Conservation (phyloP, 768 basidiomycete species). For the Naganishia kalamii region DNA sequence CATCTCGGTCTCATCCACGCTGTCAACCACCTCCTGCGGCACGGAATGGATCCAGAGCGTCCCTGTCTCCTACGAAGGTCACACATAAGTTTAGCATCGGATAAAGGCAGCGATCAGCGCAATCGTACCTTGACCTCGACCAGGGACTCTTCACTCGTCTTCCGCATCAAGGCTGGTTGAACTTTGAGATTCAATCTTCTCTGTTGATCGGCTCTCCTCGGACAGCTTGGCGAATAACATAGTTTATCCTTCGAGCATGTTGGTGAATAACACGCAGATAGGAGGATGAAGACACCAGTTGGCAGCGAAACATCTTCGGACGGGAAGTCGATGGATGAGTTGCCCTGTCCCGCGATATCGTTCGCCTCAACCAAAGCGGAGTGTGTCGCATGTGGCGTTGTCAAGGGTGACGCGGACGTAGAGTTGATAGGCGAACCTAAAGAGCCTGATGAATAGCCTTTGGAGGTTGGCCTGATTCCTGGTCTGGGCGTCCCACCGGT, state of each 20-base stretch:
- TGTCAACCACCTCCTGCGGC: constrained; percentile 84
- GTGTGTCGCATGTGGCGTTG: constrained; percentile 33
- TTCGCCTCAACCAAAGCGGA: constrained; percentile 9
- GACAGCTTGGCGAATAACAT: constrained; percentile 98
- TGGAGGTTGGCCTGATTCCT: background rate
- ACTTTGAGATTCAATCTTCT: constrained; percentile 89
- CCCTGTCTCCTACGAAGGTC: constrained; percentile 61
- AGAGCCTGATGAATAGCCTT: constrained; percentile 22
- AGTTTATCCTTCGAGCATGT: constrained; percentile 87
- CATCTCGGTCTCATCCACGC: constrained; percentile 87
- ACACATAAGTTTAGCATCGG: background rate
- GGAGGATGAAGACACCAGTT: constrained; percentile 86
- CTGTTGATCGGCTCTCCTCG: constrained; percentile 86
- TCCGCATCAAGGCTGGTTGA: constrained; percentile 77
- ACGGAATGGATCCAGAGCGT: constrained; percentile 95
- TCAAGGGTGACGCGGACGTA: constrained; percentile 31
- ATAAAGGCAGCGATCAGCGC: background rate
- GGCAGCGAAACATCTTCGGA: constrained; percentile 53
- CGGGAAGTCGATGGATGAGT: constrained; percentile 33
- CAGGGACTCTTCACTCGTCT: constrained; percentile 72
- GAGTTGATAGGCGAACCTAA: constrained; percentile 16
- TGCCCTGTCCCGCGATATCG: constrained; percentile 26
- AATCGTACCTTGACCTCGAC: constrained; percentile 65
- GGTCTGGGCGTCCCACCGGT: constrained; percentile 46
- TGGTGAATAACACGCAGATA: constrained; percentile 96